Conservation (phyloP, 345 rosid species). For the Lumnitzera racemosa region DNA sequence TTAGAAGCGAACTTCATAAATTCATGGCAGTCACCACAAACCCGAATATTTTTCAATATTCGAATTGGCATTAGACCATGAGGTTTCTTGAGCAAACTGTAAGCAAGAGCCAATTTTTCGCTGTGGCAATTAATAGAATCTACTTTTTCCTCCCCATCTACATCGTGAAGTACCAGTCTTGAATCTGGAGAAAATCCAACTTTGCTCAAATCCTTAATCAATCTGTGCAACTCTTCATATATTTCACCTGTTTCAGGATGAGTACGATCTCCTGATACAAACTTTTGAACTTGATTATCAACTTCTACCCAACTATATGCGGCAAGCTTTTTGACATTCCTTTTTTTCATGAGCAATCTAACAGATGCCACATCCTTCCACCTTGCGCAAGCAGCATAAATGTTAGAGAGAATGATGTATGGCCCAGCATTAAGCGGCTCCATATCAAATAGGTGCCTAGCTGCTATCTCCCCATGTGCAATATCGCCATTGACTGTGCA, state of each 20-base stretch:
- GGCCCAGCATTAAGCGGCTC: slow-evolving; percentile 49
- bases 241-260: slow-evolving; percentile 41
- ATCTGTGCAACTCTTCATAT: slow-evolving; percentile 28
- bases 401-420: slow-evolving; percentile 51
- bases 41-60: slow-evolving; percentile 60
- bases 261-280: slow-evolving; percentile 46
- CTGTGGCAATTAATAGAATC: slow-evolving; percentile 49
- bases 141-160: slow-evolving; percentile 42
- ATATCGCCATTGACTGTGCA: slow-evolving; percentile 32
- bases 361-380: slow-evolving; percentile 52
- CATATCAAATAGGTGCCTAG: slow-evolving; percentile 34
- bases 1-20: slow-evolving; percentile 51
- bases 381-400: slow-evolving; percentile 48
- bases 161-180: slow-evolving; percentile 41
- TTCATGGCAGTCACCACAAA: slow-evolving; percentile 49
- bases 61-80: slow-evolving; percentile 30
- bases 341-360: slow-evolving; percentile 46
- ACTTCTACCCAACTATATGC: slow-evolving; percentile 61
- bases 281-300: slow-evolving; percentile 41
- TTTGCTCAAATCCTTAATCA: slow-evolving; percentile 32
- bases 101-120: slow-evolving; percentile 60
- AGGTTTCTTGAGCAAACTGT: slow-evolving; percentile 36
- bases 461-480: slow-evolving; percentile 45
- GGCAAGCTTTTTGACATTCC: slow-evolving; percentile 44
- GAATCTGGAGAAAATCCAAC: slow-evolving; percentile 39